Evolutionary conservation across 2,329 filamentous ascomycete species (phyloP).

Genomic region (Penicillium sp.): DNA sequence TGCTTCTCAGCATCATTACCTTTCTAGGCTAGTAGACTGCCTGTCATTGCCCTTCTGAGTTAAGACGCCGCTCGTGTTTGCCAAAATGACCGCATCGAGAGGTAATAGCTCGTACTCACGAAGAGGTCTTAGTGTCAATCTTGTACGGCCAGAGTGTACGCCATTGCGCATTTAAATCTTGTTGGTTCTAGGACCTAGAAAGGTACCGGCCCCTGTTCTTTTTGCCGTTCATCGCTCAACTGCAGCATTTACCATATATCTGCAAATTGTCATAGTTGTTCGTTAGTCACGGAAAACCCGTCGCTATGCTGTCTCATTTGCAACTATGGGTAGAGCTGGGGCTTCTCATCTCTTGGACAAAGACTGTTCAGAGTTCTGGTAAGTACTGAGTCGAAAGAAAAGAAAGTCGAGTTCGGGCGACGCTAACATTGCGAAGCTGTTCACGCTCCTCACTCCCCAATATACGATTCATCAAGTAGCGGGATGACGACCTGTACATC

Average conservation of each 20-base stretch:
- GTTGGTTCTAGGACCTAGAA: not conserved
- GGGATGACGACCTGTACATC: conserved; percentile 2
- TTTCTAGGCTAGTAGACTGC: not conserved
- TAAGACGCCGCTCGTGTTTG: not conserved
- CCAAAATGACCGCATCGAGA: conserved; percentile 3
- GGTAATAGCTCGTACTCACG: not conserved
- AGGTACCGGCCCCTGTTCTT: not conserved
- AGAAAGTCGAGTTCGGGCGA: not conserved
- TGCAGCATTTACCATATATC: not conserved
- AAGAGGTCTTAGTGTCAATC: not conserved
- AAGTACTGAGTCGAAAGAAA: not conserved
- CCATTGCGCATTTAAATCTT: not conserved
- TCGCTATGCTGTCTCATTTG: not conserved
- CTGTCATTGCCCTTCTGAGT: conserved; percentile 4
- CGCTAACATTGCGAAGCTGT: conserved; percentile 5
- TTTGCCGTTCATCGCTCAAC: not conserved
- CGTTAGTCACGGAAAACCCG: not conserved
- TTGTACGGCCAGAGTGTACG: not conserved
- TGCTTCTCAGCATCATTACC: not conserved
- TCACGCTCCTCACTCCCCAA: conserved; percentile 4
- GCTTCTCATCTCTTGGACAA: not conserved
- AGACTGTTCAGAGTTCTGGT: not conserved
- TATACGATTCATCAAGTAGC: not conserved
- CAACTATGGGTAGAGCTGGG: not conserved
- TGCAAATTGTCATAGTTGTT: not conserved